Percentiles rank a stretch among this genome's conserved stretches.
Evolutionary conservation across 2,329 filamentous ascomycete species (phyloP).

Genomic region (Cercospora zeae-maydis): DNA sequence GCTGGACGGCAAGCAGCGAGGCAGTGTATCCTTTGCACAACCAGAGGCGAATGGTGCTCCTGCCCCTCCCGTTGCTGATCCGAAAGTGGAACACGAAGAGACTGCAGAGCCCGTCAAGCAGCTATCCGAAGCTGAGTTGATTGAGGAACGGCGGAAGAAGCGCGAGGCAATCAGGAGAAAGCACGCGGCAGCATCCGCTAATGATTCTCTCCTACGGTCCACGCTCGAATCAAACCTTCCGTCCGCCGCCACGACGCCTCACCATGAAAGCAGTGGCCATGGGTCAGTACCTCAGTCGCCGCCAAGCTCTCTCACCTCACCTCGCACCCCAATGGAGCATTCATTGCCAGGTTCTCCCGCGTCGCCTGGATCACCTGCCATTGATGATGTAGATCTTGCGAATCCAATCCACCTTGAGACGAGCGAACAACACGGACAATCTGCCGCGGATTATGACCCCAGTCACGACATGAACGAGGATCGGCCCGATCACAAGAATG

Average conservation of each 20-base stretch:
- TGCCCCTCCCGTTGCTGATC: not conserved
- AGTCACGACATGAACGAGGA: constrained; percentile 86
- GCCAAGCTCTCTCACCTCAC: constrained; percentile 34
- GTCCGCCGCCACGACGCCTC: constrained; percentile 38
- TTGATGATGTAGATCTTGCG: constrained; percentile 41
- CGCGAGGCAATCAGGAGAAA: constrained; percentile 83
- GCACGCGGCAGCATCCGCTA: constrained; percentile 57
- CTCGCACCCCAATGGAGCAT: constrained; percentile 36
- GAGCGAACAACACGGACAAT: constrained; percentile 65
- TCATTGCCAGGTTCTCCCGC: constrained; percentile 34
- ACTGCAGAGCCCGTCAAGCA: constrained; percentile 44
- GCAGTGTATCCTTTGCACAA: constrained; percentile 19
- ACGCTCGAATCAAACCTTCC: constrained; percentile 49
- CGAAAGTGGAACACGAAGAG: constrained; percentile 34
- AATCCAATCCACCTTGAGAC: constrained; percentile 33
- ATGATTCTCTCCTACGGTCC: constrained; percentile 61
- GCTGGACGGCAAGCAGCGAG: constrained; percentile 13
- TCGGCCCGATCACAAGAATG: constrained; percentile 32
- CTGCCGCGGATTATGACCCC: constrained; percentile 91
- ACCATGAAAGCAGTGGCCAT: constrained; percentile 27
- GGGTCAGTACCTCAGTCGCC: constrained; percentile 30
- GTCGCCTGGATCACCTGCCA: constrained; percentile 39
- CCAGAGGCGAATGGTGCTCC: constrained; percentile 19
- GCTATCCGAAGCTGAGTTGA: constrained; percentile 71
- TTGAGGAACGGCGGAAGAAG: constrained; percentile 78